These are phyloP conservation scores for Lindgomyces ingoldianus DNA, from an alignment of 495 filamentous ascomycete species.

Conservation along the genomic window DNA sequence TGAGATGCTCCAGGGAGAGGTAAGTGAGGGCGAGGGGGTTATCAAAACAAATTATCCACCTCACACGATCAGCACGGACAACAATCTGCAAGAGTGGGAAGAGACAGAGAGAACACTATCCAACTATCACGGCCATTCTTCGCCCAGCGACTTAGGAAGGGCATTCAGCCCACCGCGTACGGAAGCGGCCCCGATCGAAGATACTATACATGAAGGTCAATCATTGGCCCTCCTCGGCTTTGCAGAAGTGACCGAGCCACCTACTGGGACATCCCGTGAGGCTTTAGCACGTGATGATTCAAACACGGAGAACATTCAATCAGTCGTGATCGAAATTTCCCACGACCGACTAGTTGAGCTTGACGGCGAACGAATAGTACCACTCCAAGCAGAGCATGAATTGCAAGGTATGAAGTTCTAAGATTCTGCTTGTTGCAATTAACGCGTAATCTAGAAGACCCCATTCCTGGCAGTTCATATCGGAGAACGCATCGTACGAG, in stretches of 20 bases:
- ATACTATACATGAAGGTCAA: background rate
- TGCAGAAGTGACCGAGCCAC: slow-evolving; percentile 6
- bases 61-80: background rate
- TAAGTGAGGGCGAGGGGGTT: slow-evolving; percentile 4
- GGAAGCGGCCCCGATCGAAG: slow-evolving; percentile 2
- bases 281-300: background rate
- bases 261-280: slow-evolving; percentile 1
- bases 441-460: slow-evolving; percentile 10
- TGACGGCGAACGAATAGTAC: background rate
- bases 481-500: background rate
- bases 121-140: slow-evolving; percentile 4
- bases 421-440: background rate
- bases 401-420: slow-evolving; percentile 3
- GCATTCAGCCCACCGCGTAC: background rate
- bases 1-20: background rate
- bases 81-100: slow-evolving; percentile 2
- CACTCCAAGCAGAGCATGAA: slow-evolving; percentile 5
- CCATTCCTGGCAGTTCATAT: slow-evolving; percentile 6
- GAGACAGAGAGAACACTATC: background rate
- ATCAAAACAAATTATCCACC: slow-evolving; percentile 3
- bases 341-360: slow-evolving; percentile 1
- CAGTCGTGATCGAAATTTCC: slow-evolving; percentile 7
- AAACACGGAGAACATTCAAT: slow-evolving; percentile 4
- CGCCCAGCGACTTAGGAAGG: background rate
- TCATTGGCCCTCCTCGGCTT: background rate